Conservation (phyloP, 2,329 filamentous ascomycete species). For the Penicillium sp. region DNA sequence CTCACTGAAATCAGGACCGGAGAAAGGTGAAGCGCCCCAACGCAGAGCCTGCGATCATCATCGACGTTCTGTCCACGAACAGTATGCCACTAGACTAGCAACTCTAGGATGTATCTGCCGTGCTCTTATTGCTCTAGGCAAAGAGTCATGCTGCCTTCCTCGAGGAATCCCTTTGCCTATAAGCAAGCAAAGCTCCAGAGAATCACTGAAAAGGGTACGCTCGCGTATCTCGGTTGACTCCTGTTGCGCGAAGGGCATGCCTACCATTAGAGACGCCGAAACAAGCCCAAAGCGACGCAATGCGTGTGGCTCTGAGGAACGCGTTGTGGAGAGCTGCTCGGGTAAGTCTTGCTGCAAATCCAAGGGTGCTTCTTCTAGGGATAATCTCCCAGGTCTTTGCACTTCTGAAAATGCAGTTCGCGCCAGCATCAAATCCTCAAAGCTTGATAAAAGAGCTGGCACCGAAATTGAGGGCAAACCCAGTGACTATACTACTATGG, state of each 20-base stretch:
- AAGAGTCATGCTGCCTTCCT: slow-evolving; percentile 52
- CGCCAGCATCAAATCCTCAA: background rate
- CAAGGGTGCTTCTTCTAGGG: too few species aligned
- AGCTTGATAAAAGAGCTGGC: background rate
- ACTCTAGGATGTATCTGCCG: slow-evolving; percentile 57
- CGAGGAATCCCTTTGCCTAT: slow-evolving; percentile 8
- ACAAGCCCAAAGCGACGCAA: too few species aligned
- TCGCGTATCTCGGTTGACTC: background rate
- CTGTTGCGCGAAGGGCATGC: too few species aligned
- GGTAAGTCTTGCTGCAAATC: too few species aligned
- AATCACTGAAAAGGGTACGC: background rate
- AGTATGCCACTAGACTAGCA: slow-evolving; percentile 47
- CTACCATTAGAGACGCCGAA: too few species aligned
- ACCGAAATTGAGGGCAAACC: background rate
- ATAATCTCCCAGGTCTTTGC: too few species aligned
- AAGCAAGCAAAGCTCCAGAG: background rate
- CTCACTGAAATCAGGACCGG: background rate
- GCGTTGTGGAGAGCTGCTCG: too few species aligned
- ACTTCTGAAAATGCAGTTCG: background rate
- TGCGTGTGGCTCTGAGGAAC: too few species aligned
- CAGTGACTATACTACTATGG: background rate
- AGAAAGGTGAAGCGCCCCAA: too few species aligned
- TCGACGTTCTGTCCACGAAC: slow-evolving; percentile 33
- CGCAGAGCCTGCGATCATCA: slow-evolving; percentile 28
- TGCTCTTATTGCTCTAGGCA: slow-evolving; percentile 51